Evolutionary conservation across 2,329 filamentous ascomycete genomes (phyloP), one percentile per base, ranked within the genome.

Genomic region (Paracorniculantispora psalliotae): DNA sequence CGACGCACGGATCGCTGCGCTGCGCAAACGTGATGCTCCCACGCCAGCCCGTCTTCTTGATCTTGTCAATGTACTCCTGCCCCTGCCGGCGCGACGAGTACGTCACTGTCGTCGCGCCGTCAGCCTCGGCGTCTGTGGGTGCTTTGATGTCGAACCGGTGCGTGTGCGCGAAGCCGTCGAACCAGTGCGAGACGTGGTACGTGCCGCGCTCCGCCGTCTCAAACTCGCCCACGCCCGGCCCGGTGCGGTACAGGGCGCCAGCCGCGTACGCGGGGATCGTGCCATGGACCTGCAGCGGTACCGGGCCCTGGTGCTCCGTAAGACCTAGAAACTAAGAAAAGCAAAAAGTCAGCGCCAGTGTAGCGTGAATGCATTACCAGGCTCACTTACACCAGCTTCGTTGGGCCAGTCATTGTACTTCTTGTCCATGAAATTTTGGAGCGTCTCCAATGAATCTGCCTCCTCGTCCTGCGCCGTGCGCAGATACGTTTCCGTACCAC

Each of bases 161-260:
- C 2, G 82, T 74, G 61, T 86, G 80, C 9, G 81, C 78, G 60
- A 89, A 82, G 13, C 86, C 86, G 68, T 91, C 89, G 64, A 91
- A 91, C 88, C 88, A 91, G 70, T 91, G 88, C 7, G 77, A 81
- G 10, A 85, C 74, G 26, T 77, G 73, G 65, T 83, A 83, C 0
- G 75, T 79, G 23, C 82, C 81, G 9, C 77, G 75, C 8, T 80
- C 73, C 0, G 81, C 83, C 50, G 71, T 66, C n/a, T 82, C 74
- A 17, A 89, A 71, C 59, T 80, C 80, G 67, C 80, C 82, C 13
- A 79, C 77, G 0, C 87, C 86, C 0, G 87, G 87, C 0, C 88
- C 88, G 1, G 85, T 90, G n/a, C 88, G 80, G 69, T 85, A 91
- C 1, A 92, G 77, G 1, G 80, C 77, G 3, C 88, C 89, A 13